Base-by-base conservation (phyloP, 768 basidiomycete genomes). In the Lactarius hatsudake region DNA sequence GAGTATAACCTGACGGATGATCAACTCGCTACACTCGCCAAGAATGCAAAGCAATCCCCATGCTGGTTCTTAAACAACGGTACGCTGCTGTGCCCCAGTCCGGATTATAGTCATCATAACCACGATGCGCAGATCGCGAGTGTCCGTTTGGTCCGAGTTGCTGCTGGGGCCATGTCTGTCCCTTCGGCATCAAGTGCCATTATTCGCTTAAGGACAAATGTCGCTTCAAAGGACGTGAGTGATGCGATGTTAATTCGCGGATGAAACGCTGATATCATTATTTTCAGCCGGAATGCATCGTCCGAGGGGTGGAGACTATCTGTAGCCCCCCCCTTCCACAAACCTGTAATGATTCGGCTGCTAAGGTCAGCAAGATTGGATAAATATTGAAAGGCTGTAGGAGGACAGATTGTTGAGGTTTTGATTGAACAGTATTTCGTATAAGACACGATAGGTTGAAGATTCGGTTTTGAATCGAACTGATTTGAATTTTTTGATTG, bases 11-110 rank as follows among this genome's bases (percentile, higher is more conserved):
- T 93, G 63, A 87, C 87, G 2, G 79, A 83, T 5, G 91, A 90
- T 57, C 90, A 93, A 74, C 79, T 92, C 66, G 82, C 83, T 34
- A 83, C 83, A n/a, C 77, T 93, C 73, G 83, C 89, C 36, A 83
- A 80, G 73, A 91, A 88, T 72, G 91, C 91, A 30, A 92, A 91
- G 78, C 93, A 93, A 71, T 90, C 90, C 1, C 91, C 91, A 0
- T 93, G 91, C 77, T 92, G 91, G 74, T 91, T 87, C 81, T 79
- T 91, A 23, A 92, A 92, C 77, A 90, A 88, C 70, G 89, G 91
- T 87, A 64, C 28, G 78, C 60, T 66, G 53, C 62, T n/a, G 34
- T 23, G 45, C 2, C 59, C 13, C 28, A 32, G 42, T 26, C 40
- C 4, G 3, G 51, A 30, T 13, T 51, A 53, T 40, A 62, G 36